Evolutionary conservation across 2,329 filamentous ascomycete genomes (phyloP), one percentile per base, ranked within the genome.

Genomic region (Coniella lustricola): DNA sequence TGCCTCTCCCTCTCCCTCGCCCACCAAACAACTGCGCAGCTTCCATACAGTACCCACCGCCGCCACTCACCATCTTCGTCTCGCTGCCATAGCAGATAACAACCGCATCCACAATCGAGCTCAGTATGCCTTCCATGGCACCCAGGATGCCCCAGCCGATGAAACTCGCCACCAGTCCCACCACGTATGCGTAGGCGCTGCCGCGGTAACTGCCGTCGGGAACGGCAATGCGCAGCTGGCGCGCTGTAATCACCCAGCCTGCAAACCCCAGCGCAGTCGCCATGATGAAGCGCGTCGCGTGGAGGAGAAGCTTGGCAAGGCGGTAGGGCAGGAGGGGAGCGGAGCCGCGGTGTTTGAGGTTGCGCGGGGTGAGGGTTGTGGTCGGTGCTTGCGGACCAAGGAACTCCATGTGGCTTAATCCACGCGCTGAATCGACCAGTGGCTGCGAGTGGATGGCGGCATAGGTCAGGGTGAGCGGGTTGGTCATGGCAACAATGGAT

Each of bases 21-120:
- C 85, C 86, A 17, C 89, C 87, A 72, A 96, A 95, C 42, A 97
- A 68, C 66, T 87, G 84, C 7, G 87, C 90, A 3, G 91, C 91
- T 67, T 97, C 91, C 52, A 93, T 82, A 66, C 91, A 97, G 68
- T 95, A 96, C 40, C 86, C 82, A 4, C 83, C 85, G 44, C 76
- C 79, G 17, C 79, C 80, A 54, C 77, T 78, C 48, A 74, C 77
- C 67, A 84, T 84, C 44, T 77, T 80, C 56, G 85, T 76, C 68
- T 98, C 93, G 60, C 88, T 95, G 21, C 87, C 90, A 79, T 95
- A 97, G 71, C 93, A 98, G 12, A 98, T 84, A 20, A 97, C 79
- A 32, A 89, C 83, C 3, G 86, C 90, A 65, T 95, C 90, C 4
- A 95, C 79, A 45, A 95, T 90, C 46, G 88, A 88, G 44, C 87